Evolutionary conservation across 306 rosid genomes (phyloP), one percentile per base, ranked within the genome.

Genomic region (Canavalia gladiata): DNA sequence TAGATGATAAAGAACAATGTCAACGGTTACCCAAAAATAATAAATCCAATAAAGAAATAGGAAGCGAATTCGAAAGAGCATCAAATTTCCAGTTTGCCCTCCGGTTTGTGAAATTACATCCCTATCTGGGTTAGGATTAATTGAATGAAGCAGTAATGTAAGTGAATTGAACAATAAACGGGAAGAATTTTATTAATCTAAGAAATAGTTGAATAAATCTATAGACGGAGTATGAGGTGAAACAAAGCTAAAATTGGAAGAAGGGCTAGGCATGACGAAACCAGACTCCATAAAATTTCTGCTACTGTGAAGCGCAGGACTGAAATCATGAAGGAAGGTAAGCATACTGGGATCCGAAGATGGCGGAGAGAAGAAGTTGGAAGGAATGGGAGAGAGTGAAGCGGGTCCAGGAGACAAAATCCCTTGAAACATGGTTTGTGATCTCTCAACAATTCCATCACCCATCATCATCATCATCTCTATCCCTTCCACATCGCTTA

Each of bases 391-490:
- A 13, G 90, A 87, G 0, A 92, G 89, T 2, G 90, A 83, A 68
- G 87, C 83, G 11, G 97, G 95, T 0, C 90, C 94, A 1, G 98
- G 97, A 2, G 98, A 91, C 86, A 95, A 87, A 47, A 91, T 90
- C 84, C 98, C 98, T 0, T 86, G 91, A 84, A 86, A 86, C 79
- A 79, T 52, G 54, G 52, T 76, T 13, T 66, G 70, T 18, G 51
- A 43, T 79, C 76, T 64, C 34, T 74, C 86, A 37, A 88, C 37
- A 31, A 82, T 55, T 41, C 83, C 83, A 6, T 55, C 76, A 11
- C 30, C 60, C 25, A 18, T 18, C 25, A 18, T 18, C 25, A 18
- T 18, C 41, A 64, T 64, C 0, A 65, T 56, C 62, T 81, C 90
- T 55, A 83, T 8, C 71, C 68, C 90, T 72, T 75, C 82, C 57